Evolutionary conservation across 1,139 yeast genomes (phyloP).

Genomic region (Candida albicans): DNA sequence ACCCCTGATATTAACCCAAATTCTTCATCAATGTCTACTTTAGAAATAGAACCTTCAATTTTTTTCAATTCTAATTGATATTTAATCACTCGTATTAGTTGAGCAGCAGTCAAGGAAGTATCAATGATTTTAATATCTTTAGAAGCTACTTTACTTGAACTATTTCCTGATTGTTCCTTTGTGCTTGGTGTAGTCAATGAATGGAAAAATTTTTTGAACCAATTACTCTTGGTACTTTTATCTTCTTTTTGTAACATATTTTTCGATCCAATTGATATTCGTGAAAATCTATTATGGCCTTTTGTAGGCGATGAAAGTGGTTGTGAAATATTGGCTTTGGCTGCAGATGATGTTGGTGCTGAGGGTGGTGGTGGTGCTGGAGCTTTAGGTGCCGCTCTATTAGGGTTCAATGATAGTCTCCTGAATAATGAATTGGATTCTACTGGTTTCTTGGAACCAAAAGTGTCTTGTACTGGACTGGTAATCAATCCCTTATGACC

Average conservation of each 20-base stretch:
- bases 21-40: constrained; percentile 44
- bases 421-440: constrained; percentile 22
- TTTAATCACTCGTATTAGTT: constrained; percentile 35
- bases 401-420: constrained; percentile 40
- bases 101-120: constrained; percentile 29
- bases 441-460: constrained; percentile 7
- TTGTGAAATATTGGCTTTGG: neutral
- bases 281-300: constrained; percentile 27
- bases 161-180: constrained; percentile 1
- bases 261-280: constrained; percentile 21
- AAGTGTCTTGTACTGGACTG: constrained; percentile 49
- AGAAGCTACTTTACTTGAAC: constrained; percentile 13
- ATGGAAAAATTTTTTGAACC: constrained; percentile 43
- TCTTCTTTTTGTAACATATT: constrained; percentile 5
- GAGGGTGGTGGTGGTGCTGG: constrained; percentile 1
- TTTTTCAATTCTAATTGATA: constrained; percentile 48
- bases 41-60: constrained; percentile 51
- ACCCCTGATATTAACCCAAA: constrained; percentile 47
- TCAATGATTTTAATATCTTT: constrained; percentile 35
- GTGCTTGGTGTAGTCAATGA: constrained; percentile 18
- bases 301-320: constrained; percentile 7
- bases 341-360: constrained; percentile 3
- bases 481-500: constrained; percentile 10
- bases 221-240: constrained; percentile 20
- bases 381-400: constrained; percentile 47